Evolutionary conservation across 2,329 filamentous ascomycete genomes (phyloP).

Genomic region (Cadophora gregata): DNA sequence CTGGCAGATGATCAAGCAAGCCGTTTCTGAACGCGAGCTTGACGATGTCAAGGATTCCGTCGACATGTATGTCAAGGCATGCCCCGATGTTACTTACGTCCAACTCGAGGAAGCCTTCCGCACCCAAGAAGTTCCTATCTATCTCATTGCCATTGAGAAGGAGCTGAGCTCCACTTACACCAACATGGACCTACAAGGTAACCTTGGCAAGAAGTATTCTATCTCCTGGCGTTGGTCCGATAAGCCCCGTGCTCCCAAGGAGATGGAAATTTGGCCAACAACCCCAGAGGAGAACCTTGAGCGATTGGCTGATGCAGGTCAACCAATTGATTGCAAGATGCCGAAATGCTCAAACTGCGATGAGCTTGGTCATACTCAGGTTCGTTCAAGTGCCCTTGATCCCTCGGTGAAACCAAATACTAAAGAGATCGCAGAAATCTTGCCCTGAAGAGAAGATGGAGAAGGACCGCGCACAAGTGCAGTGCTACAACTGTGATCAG

Average conservation of each 20-base stretch:
- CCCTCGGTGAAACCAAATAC: neutral
- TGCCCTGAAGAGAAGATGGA: constrained; percentile 66
- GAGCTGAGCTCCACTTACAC: constrained; percentile 62
- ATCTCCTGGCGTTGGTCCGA: constrained; percentile 66
- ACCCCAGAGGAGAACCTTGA: constrained; percentile 63
- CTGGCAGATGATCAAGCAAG: constrained; percentile 61
- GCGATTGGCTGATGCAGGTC: constrained; percentile 70
- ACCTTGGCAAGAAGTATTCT: constrained; percentile 67
- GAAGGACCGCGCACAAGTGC: constrained; percentile 53
- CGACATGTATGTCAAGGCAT: constrained; percentile 66
- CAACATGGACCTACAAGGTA: constrained; percentile 75
- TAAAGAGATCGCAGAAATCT: constrained; percentile 50
- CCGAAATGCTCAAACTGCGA: constrained; percentile 55
- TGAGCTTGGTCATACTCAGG: neutral
- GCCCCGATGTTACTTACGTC: constrained; percentile 61
- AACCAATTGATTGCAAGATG: constrained; percentile 63
- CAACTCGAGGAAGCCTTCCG: constrained; percentile 68
- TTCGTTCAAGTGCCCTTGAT: neutral
- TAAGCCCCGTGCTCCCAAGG: constrained; percentile 62
- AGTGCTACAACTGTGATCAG: constrained; percentile 69
- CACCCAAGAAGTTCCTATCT: constrained; percentile 57
- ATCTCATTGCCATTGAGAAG: constrained; percentile 68
- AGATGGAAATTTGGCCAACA: constrained; percentile 65
- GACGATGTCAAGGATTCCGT: constrained; percentile 67
- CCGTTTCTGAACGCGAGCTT: constrained; percentile 60